Evolutionary conservation across 1,284 basidiomycete species (phyloP).

Genomic region (Cutaneotrichosporon spelunceum): DNA sequence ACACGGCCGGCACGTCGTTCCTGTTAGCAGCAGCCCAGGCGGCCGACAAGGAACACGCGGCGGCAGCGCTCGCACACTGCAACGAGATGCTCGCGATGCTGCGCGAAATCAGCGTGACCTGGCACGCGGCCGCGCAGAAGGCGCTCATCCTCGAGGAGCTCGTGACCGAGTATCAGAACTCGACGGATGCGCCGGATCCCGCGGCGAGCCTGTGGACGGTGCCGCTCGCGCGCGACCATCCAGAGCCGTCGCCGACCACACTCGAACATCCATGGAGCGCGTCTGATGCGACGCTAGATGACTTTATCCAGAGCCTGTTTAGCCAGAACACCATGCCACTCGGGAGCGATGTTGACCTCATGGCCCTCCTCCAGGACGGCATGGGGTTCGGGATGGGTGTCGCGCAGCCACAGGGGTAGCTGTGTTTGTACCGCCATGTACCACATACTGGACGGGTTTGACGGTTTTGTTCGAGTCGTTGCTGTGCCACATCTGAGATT

Average conservation of each 20-base stretch:
- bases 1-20: constrained; percentile 61
- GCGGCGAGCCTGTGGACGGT: background rate
- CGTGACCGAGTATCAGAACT: constrained; percentile 6
- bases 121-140: constrained; percentile 15
- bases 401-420: too few relatives aligned
- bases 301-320: constrained; percentile 15
- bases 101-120: constrained; percentile 16
- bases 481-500: too few relatives aligned
- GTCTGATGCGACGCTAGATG: constrained; percentile 8
- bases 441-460: too few relatives aligned
- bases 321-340: constrained; percentile 15
- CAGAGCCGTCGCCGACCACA: background rate
- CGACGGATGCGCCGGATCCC: background rate
- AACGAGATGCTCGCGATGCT: constrained; percentile 14
- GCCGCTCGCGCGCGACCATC: background rate
- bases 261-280: constrained; percentile 1
- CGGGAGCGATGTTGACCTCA: constrained; percentile 11
- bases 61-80: constrained; percentile 8
- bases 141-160: constrained; percentile 19
- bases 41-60: background rate
- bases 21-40: constrained; percentile 21
- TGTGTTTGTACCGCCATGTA: too few relatives aligned
- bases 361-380: constrained; percentile 8
- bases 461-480: too few relatives aligned
- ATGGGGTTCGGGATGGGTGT: background rate